Conservation (phyloP, 345 rosid species). For the Eucalyptus tenuipes region DNA sequence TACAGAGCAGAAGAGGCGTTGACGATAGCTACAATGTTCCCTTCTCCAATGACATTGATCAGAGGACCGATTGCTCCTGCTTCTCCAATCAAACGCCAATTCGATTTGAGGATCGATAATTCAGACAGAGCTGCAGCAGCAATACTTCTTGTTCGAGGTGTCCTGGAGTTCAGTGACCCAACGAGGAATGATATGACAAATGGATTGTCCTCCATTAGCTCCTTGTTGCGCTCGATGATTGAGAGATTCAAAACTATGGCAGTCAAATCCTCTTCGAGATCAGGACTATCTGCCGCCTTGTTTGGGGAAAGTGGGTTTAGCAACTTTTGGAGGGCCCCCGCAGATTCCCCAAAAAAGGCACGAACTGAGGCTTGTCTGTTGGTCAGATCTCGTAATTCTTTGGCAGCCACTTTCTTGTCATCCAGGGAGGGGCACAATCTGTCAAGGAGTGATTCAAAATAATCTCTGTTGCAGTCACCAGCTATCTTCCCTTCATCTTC, state of each 20-base stretch:
- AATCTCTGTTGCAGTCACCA: conserved; percentile 1
- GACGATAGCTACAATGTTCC: conserved; percentile 15
- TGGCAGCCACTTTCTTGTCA: conserved; percentile 35
- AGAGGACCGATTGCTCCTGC: conserved; percentile 38
- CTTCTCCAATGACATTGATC: conserved; percentile 28
- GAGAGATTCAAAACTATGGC: conserved; percentile 37
- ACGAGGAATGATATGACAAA: conserved; percentile 26
- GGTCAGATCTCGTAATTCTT: conserved; percentile 32
- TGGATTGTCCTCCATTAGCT: conserved; percentile 19
- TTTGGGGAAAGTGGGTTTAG: conserved; percentile 15
- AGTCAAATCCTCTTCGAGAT: conserved; percentile 29
- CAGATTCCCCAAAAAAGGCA: conserved; percentile 16
- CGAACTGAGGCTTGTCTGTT: conserved; percentile 22
- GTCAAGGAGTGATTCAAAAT: conserved; percentile 22
- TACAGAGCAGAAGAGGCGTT: conserved; percentile 40
- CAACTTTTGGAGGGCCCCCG: conserved; percentile 19
- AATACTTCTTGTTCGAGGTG: conserved; percentile 30
- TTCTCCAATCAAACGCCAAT: conserved; percentile 25
- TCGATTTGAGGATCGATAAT: conserved; percentile 20
- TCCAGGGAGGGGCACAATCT: conserved; percentile 28
- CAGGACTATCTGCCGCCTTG: conserved; percentile 9
- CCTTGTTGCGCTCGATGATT: conserved; percentile 22
- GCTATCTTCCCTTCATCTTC: not conserved
- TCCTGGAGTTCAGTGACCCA: conserved; percentile 21
- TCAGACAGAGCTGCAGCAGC: conserved; percentile 41